These are phyloP conservation scores for Hypoxylon sp. DNA, from an alignment of 2,329 filamentous ascomycete species.

Conservation along the genomic window DNA sequence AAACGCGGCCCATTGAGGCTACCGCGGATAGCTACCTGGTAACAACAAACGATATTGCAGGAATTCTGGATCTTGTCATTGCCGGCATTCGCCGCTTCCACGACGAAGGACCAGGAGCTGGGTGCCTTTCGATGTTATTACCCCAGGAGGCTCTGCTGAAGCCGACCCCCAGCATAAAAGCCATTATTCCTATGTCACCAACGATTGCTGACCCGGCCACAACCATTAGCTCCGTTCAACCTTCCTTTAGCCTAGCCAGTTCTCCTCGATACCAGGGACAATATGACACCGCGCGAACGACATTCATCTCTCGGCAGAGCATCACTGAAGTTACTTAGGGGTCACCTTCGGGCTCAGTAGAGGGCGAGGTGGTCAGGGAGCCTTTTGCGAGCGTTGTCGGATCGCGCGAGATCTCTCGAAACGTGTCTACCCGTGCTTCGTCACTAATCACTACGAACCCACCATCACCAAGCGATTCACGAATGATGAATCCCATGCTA, in stretches of 20 bases:
- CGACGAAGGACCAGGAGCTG: conserved; percentile 21
- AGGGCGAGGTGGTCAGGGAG: conserved; percentile 10
- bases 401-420: conserved; percentile 16
- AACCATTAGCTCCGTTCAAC: conserved; percentile 47
- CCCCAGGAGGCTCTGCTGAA: conserved; percentile 35
- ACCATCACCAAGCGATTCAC: conserved; percentile 19
- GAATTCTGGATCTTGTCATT: conserved; percentile 50
- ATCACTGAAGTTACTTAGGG: conserved; percentile 51
- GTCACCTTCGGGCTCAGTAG: conserved; percentile 28
- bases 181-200: conserved; percentile 43
- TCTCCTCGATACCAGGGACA: conserved; percentile 8
- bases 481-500: conserved; percentile 25
- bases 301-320: conserved; percentile 50
- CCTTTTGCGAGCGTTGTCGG: conserved; percentile 4
- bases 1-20: background rate
- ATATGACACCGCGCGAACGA: conserved; percentile 36
- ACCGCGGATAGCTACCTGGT: conserved; percentile 44
- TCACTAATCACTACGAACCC: conserved; percentile 31
- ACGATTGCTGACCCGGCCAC: conserved; percentile 47
- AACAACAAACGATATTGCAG: conserved; percentile 45
- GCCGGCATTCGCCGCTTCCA: conserved; percentile 41
- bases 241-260: conserved; percentile 43
- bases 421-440: conserved; percentile 18
- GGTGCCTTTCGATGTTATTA: conserved; percentile 43
- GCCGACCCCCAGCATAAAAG: conserved; percentile 35